Percentiles rank a stretch among this genome's conserved stretches.
Conservation (phyloP, 2,329 filamentous ascomycete genomes). For the Apiospora kogelbergensis region DNA sequence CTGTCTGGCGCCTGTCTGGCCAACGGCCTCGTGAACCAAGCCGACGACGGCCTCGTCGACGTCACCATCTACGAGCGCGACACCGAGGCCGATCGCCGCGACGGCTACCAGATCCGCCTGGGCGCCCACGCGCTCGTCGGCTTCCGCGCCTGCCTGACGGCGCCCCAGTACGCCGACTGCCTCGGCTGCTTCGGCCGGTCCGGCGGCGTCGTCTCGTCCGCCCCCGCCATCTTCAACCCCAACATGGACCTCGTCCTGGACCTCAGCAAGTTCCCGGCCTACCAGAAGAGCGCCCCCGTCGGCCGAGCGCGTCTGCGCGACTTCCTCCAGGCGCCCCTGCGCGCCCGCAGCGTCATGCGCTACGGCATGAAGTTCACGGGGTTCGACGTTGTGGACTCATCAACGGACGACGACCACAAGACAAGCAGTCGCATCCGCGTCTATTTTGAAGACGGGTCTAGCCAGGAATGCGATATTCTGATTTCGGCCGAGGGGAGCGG, state of each 20-base stretch:
- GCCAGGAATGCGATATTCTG: slow-evolving; percentile 20
- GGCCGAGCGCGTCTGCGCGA: slow-evolving; percentile 18
- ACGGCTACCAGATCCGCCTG: slow-evolving; percentile 24
- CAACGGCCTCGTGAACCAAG: slow-evolving; percentile 16
- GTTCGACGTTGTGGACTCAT: slow-evolving; percentile 13
- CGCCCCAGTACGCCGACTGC: neutral
- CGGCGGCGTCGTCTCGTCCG: slow-evolving; percentile 4
- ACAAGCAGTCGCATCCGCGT: slow-evolving; percentile 9
- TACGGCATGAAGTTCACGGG: slow-evolving; percentile 18
- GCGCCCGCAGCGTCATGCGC: slow-evolving; percentile 11
- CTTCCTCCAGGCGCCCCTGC: slow-evolving; percentile 16
- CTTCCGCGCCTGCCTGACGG: slow-evolving; percentile 19
- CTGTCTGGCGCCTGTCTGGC: slow-evolving; percentile 21
- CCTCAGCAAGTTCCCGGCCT: slow-evolving; percentile 18
- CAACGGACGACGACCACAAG: neutral
- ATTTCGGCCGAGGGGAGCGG: slow-evolving; percentile 18
- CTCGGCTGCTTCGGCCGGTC: slow-evolving; percentile 8
- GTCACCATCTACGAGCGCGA: slow-evolving; percentile 20
- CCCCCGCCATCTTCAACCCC: slow-evolving; percentile 16
- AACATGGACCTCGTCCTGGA: slow-evolving; percentile 12
- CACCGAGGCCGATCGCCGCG: slow-evolving; percentile 6
- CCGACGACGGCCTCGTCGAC: slow-evolving; percentile 14
- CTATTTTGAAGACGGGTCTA: slow-evolving; percentile 16
- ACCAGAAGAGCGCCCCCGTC: slow-evolving; percentile 21
- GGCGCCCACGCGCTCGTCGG: slow-evolving; percentile 18